Percentiles rank a stretch among this genome's conserved stretches.
Evolutionary conservation across 2,329 filamentous ascomycete species (phyloP).

Genomic region (Remersonia thermophila): DNA sequence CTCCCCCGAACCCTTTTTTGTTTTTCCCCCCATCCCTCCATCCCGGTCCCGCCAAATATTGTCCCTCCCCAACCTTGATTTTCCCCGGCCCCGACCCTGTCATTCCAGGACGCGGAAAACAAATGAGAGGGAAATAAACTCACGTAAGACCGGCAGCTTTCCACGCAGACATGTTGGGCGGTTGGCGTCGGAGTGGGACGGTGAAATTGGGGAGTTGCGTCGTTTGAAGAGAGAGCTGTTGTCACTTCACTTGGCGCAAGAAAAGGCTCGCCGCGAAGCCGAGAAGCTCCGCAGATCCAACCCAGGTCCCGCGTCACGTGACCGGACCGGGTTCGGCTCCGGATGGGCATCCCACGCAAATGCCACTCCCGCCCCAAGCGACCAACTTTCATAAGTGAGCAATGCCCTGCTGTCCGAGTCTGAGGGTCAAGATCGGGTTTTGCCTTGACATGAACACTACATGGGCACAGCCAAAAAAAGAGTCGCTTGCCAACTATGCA

Average conservation of each 20-base stretch:
- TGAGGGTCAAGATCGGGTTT: too few species aligned
- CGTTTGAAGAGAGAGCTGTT: slow-evolving; percentile 1
- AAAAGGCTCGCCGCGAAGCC: slow-evolving; percentile 3
- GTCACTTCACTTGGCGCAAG: too few species aligned
- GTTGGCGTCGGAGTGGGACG: slow-evolving; percentile 15
- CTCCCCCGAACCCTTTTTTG: background rate
- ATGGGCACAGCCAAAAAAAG: too few species aligned
- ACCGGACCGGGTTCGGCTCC: too few species aligned
- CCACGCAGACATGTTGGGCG: slow-evolving; percentile 85
- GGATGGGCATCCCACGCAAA: too few species aligned
- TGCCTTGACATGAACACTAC: too few species aligned
- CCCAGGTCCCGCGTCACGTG: slow-evolving; percentile 19
- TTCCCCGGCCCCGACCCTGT: background rate
- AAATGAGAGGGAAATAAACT: slow-evolving; percentile 26
- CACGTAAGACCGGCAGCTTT: slow-evolving; percentile 96
- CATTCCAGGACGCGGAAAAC: background rate
- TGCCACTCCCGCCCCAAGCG: too few species aligned
- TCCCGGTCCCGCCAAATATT: background rate
- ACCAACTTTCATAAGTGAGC: too few species aligned
- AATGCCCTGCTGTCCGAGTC: too few species aligned
- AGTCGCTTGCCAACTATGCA: too few species aligned
- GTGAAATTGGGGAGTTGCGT: background rate
- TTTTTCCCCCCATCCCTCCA: background rate
- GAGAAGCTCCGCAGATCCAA: slow-evolving; percentile 19
- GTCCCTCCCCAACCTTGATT: background rate